Conservation (phyloP, 2,329 filamentous ascomycete genomes). For the Fusarium sp. region DNA sequence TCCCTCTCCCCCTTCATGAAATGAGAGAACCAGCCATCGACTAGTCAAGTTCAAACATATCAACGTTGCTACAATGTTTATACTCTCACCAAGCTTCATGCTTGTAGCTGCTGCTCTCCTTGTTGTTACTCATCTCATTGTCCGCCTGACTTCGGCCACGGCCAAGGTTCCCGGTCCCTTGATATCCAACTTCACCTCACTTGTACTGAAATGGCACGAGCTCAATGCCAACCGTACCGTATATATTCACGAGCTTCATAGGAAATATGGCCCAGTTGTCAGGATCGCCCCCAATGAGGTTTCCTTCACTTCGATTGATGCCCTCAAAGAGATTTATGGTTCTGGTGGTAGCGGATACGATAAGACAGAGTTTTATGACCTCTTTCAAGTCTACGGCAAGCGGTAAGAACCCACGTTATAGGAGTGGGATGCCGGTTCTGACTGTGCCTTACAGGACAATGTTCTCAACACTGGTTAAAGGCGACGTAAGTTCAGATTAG, state of each 20-base stretch:
- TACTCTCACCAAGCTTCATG: conserved; percentile 45
- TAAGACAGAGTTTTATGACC: conserved; percentile 71
- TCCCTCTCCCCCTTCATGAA: not conserved
- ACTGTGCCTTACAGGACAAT: conserved; percentile 58
- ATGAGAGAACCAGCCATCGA: not conserved
- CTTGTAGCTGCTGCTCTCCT: conserved; percentile 36
- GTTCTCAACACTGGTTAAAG: conserved; percentile 68
- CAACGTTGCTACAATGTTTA: conserved; percentile 33
- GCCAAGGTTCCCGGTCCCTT: conserved; percentile 60
- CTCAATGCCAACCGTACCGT: conserved; percentile 62
- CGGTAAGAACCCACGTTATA: conserved; percentile 53
- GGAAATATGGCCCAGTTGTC: conserved; percentile 66
- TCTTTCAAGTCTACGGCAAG: conserved; percentile 68
- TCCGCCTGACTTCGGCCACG: conserved; percentile 48
- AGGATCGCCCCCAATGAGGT: conserved; percentile 68
- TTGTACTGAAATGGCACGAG: conserved; percentile 66
- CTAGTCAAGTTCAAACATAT: not conserved
- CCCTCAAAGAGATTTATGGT: conserved; percentile 71
- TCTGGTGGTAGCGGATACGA: conserved; percentile 71
- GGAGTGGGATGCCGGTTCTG: not conserved
- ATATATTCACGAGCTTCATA: conserved; percentile 67
- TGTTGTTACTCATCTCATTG: conserved; percentile 42
- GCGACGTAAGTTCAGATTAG: conserved; percentile 54
- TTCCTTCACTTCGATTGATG: conserved; percentile 65
- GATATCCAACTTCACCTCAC: conserved; percentile 60